Evolutionary conservation across 768 basidiomycete genomes (phyloP), one percentile per base, ranked within the genome.

Genomic region (Lentinula edodes): DNA sequence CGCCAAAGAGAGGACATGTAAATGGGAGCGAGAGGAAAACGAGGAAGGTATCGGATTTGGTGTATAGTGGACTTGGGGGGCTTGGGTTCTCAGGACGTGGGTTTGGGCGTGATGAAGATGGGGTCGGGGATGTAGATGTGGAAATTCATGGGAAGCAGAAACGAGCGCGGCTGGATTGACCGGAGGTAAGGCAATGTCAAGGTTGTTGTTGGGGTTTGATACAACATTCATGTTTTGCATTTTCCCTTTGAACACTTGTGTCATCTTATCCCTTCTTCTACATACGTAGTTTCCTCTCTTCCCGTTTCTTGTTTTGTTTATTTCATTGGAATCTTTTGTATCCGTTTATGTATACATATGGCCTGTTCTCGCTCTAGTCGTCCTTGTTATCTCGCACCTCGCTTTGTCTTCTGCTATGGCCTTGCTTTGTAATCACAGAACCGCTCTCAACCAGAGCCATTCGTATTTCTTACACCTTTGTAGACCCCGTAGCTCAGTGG

Each of bases 401-500:
- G 42, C 42, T 43, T 2, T 43, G 13, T n/a, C 1, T 43, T 5
- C 18, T n/a, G 42, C 42, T 43, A 43, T 43, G 16, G 6, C 16
- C 23, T 43, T n/a, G 42, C 16, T 43, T 2, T 43, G 13, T 5
- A 28, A 2, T 28, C 28, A 28, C 28, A 28, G 28, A 28, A 28
- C 28, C 28, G 28, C 28, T 28, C 28, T 28, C 28, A 3, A 28
- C 0, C 0, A 28, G 28, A 23, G 28, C 0, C 28, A 28, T 28
- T 28, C 28, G 28, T 28, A 28, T 4, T 4, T 28, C 0, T 0
- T 28, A 2, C 2, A 4, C 2, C 3, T 28, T 3, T 4, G 3
- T 12, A 5, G 58, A 52, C 38, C 73, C 73, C 72, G 70, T 75
- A 73, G 72, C 73, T 75, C 72, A 73, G 73, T 71, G 73, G 73